phyloP scores from a whole-genome alignment of 805 yeast genomes.

The Suhomyces kilbournensis region DNA sequence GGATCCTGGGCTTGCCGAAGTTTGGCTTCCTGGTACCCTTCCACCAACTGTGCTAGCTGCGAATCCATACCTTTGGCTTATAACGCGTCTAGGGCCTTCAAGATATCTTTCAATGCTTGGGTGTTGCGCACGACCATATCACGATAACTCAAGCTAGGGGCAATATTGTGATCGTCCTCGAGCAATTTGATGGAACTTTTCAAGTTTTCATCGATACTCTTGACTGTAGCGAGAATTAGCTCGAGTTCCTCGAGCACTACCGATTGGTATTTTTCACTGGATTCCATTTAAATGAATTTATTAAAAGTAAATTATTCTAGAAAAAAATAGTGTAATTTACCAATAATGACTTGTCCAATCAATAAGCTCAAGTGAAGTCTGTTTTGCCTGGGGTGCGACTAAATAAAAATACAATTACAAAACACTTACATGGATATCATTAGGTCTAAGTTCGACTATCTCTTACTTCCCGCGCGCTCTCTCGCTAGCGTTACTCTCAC shows the following conservation, averaged over 20 bases:
- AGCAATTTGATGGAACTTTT: slow-evolving; percentile 22
- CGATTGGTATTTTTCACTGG: slow-evolving; percentile 17
- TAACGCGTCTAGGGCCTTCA: slow-evolving; percentile 6
- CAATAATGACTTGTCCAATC: too few relatives aligned
- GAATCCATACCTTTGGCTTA: slow-evolving; percentile 20
- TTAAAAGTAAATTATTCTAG: too few relatives aligned
- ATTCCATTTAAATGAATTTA: too few relatives aligned
- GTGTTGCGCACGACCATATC: slow-evolving; percentile 18
- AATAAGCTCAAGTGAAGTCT: too few relatives aligned
- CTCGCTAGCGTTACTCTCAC: too few relatives aligned
- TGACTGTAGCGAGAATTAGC: slow-evolving; percentile 31
- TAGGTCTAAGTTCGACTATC: too few relatives aligned
- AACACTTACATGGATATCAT: too few relatives aligned
- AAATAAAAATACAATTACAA: too few relatives aligned
- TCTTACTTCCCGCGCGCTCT: too few relatives aligned
- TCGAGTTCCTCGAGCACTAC: slow-evolving; percentile 30
- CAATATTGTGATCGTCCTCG: slow-evolving; percentile 4
- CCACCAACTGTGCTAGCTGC: slow-evolving; percentile 34
- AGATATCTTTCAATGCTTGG: slow-evolving; percentile 15
- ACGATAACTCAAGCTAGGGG: background rate
- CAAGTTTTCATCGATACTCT: slow-evolving; percentile 28
- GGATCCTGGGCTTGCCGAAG: slow-evolving; percentile 16
- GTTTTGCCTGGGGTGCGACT: too few relatives aligned
- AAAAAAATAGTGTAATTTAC: too few relatives aligned
- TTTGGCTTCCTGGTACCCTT: slow-evolving; percentile 44